Percentiles rank a stretch among this genome's conserved stretches.
Evolutionary conservation across 129 eudicot species (phyloP).

Genomic region (Arctium minus): DNA sequence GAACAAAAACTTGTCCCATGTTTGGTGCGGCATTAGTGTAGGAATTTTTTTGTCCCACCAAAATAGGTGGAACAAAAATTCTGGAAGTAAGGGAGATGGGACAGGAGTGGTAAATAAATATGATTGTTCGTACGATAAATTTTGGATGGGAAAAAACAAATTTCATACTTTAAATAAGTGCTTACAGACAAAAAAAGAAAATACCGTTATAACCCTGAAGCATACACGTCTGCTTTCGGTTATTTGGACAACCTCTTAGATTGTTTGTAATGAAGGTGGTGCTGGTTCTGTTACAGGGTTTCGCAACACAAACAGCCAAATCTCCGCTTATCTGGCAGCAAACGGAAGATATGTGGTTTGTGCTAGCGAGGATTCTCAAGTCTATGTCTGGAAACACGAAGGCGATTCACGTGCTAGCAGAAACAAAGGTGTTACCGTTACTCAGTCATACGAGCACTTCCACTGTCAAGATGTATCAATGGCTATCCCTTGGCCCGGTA

Average conservation of each 20-base stretch:
- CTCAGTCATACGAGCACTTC: constrained; percentile 80
- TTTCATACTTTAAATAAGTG: not conserved
- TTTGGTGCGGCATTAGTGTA: not conserved
- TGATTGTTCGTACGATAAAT: not conserved
- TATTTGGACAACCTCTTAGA: not conserved
- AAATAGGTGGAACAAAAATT: not conserved
- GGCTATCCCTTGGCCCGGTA: constrained; percentile 98
- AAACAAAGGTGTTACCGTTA: constrained; percentile 68
- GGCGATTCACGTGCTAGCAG: constrained; percentile 72
- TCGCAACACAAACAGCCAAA: constrained; percentile 90
- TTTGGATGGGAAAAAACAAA: not conserved
- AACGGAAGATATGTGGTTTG: constrained; percentile 78
- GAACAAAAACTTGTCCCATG: not conserved
- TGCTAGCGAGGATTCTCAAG: constrained; percentile 94
- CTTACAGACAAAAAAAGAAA: too few relatives aligned
- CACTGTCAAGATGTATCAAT: constrained; percentile 90
- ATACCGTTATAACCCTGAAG: not conserved
- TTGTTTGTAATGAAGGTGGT: not conserved
- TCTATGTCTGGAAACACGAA: constrained; percentile 93
- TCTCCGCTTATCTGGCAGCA: constrained; percentile 75
- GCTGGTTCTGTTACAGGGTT: constrained; percentile 52
- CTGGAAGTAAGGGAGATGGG: not conserved
- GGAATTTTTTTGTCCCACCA: not conserved
- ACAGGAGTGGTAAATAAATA: not conserved
- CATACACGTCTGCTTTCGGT: not conserved